phyloP scores from a whole-genome alignment of 345 rosid species.

The Arabis hirsuta region DNA sequence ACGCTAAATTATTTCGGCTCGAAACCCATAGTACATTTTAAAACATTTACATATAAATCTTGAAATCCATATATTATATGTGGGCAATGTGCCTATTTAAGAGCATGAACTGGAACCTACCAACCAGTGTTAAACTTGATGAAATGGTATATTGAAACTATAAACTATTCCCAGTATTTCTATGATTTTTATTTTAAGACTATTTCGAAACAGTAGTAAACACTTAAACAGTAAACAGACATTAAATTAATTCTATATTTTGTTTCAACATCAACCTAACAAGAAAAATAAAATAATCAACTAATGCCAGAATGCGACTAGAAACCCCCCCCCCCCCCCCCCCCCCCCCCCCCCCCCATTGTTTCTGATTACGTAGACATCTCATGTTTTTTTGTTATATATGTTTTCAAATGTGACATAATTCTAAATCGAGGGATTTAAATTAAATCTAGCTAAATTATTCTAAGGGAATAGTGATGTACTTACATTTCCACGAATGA shows the following conservation, averaged over 20 bases:
- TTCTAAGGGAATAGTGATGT: not conserved
- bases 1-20: conserved; percentile 15
- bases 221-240: conserved; percentile 9
- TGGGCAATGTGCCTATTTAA: conserved; percentile 24
- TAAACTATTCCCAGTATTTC: not conserved
- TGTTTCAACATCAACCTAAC: conserved; percentile 31
- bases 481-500: not conserved
- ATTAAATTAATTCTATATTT: not conserved
- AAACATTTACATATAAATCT: conserved; percentile 11
- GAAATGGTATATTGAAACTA: conserved; percentile 25
- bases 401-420: conserved; percentile 2
- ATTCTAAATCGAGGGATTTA: not conserved
- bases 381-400: conserved; percentile 28
- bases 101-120: conserved; percentile 69
- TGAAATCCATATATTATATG: not conserved
- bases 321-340: conserved; percentile 39
- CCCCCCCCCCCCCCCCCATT: conserved; percentile 39
- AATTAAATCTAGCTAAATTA: not conserved
- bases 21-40: conserved; percentile 7
- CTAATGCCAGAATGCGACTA: conserved; percentile 24
- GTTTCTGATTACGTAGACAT: conserved; percentile 42
- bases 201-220: conserved; percentile 22
- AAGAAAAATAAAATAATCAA: not conserved
- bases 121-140: conserved; percentile 24
- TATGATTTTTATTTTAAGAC: conserved; percentile 4